Conservation (phyloP, 1,284 basidiomycete genomes). For the Porodaedalea pini region DNA sequence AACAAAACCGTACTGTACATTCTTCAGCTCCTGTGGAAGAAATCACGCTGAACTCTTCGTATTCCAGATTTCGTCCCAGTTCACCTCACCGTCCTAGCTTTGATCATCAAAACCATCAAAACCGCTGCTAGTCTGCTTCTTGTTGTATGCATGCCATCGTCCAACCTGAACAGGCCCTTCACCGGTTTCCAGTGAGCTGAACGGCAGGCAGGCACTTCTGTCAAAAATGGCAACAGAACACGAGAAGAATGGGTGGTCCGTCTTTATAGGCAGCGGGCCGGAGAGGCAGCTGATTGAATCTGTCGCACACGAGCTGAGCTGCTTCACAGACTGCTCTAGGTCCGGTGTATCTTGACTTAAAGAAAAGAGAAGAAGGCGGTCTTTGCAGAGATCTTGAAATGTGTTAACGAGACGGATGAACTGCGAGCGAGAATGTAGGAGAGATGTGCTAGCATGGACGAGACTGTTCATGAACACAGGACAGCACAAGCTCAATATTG, state of each 20-base stretch:
- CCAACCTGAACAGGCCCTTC: constrained; percentile 12
- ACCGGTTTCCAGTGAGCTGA: constrained; percentile 9
- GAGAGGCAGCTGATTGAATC: constrained; percentile 19
- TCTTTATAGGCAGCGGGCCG: background rate
- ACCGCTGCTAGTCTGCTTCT: constrained; percentile 6
- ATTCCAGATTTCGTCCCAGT: constrained; percentile 19
- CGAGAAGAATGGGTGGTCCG: constrained; percentile 3
- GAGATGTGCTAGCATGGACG: constrained; percentile 13
- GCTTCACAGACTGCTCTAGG: constrained; percentile 12
- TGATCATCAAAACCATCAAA: background rate
- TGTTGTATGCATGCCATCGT: constrained; percentile 14
- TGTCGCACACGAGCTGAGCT: constrained; percentile 6
- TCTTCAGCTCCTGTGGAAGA: constrained; percentile 15
- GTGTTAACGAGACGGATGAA: background rate
- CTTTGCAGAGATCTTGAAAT: constrained; percentile 2
- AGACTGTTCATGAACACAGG: background rate
- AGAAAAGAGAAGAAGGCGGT: constrained; percentile 6
- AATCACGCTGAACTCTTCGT: background rate
- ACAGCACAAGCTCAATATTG: no score
- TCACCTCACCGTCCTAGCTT: background rate
- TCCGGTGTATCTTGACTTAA: constrained; percentile 16
- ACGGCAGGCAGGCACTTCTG: constrained; percentile 1
- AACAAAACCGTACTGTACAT: constrained; percentile 4
- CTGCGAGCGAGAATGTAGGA: constrained; percentile 11
- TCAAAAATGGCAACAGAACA: constrained; percentile 17